These are phyloP conservation scores for Pyracantha coccinea DNA, from an alignment of 331 rosid genomes.

Conservation along the genomic window DNA sequence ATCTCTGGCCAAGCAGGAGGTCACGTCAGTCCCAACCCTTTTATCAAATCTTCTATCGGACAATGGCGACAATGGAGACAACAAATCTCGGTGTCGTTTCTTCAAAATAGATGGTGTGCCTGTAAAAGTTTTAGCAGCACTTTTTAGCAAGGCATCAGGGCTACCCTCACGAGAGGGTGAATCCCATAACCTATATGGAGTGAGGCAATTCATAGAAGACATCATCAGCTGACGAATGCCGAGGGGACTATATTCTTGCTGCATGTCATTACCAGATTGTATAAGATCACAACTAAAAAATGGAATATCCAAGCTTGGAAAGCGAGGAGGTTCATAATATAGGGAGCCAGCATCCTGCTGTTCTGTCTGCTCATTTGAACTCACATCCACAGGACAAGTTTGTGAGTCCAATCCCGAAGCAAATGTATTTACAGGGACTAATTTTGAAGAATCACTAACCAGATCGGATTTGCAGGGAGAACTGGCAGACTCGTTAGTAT, in stretches of 20 bases:
- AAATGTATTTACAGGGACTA: slow-evolving; percentile 69
- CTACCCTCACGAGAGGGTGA: slow-evolving; percentile 66
- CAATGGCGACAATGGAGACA: slow-evolving; percentile 82
- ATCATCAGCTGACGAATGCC: slow-evolving; percentile 94
- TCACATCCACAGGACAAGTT: slow-evolving; percentile 33
- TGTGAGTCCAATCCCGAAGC: slow-evolving; percentile 38
- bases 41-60: slow-evolving; percentile 77
- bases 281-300: slow-evolving; percentile 94
- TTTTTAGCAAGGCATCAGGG: slow-evolving; percentile 66
- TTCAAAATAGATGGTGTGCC: slow-evolving; percentile 87
- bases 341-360: slow-evolving; percentile 58
- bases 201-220: slow-evolving; percentile 80
- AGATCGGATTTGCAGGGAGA: slow-evolving; percentile 43
- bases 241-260: slow-evolving; percentile 95
- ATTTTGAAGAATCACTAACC: slow-evolving; percentile 36
- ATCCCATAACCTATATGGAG: slow-evolving; percentile 91
- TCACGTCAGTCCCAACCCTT: slow-evolving; percentile 56
- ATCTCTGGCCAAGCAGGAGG: slow-evolving; percentile 45
- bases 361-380: slow-evolving; percentile 27
- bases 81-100: slow-evolving; percentile 74
- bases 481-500: slow-evolving; percentile 39
- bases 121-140: slow-evolving; percentile 86
- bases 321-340: slow-evolving; percentile 93
- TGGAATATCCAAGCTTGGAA: slow-evolving; percentile 87
- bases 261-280: slow-evolving; percentile 74